Base-by-base conservation (phyloP, 1,284 basidiomycete genomes). In the Sporisorium iseilematis-ciliati region DNA sequence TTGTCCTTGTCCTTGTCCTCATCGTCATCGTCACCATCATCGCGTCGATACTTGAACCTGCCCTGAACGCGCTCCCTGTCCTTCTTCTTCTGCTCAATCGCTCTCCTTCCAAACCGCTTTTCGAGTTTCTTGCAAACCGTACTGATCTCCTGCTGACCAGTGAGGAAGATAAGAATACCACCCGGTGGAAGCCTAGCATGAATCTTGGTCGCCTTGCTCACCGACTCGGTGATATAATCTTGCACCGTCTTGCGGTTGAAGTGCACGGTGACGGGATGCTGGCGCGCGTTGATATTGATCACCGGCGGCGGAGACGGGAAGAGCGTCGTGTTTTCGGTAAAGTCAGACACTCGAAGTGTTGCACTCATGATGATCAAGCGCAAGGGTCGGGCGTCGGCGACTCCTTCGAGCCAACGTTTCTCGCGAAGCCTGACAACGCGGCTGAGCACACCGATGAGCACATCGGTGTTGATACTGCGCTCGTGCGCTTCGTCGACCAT, bases 401-500 rank as follows among this genome's bases (percentile, higher is more conserved):
- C 53, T 5, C 68, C 72, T 23, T 83, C 65, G 18, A 83, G 65
- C 83, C 83, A 85, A 10, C 79, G 72, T 53, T 81, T 75, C 52
- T 79, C 95, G 38, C 97, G 89, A 56, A 99, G 86, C 79, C 91
- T 92, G 33, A 95, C 89, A 4, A 99, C 93, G 43, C 97, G 90
- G 80, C 94, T 97, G 33, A 99, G 88, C 8, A 97, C 93, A 52
- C 97, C 97, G 68, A 99, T 94, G 50, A 99, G 88, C 50, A 99
- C 94, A 85, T 99, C 97, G 6, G 97, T 99, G 84, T 99, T 99
- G 87, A 99, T 93, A 77, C 94, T 97, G 67, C 97, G 88, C 86
- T 99, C 97, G 86, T 99, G 97, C 0, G 97, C 97, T 86, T 99
- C 97, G 80, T 99, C 97, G 65, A 99, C 92, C 74, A 99, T 90